phyloP scores from a whole-genome alignment of 306 rosid species.

The Sicyos edulis region DNA sequence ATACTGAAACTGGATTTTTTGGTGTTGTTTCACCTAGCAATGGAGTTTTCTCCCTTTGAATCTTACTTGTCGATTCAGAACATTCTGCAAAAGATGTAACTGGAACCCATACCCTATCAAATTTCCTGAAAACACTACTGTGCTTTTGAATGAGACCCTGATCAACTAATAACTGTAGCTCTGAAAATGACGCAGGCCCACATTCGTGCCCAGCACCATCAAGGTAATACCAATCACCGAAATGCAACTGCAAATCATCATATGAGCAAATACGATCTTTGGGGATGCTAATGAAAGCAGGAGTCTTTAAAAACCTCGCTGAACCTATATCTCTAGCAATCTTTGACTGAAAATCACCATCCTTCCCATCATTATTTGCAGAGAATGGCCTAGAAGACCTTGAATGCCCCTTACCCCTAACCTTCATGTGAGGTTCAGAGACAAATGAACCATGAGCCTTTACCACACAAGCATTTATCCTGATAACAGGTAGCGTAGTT shows the following conservation, averaged over 20 bases:
- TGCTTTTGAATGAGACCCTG: constrained; percentile 56
- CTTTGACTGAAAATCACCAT: constrained; percentile 55
- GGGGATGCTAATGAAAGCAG: constrained; percentile 38
- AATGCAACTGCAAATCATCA: constrained; percentile 66
- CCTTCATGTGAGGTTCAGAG: constrained; percentile 67
- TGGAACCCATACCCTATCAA: constrained; percentile 91
- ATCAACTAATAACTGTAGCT: constrained; percentile 77
- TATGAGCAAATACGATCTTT: constrained; percentile 63
- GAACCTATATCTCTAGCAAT: constrained; percentile 38
- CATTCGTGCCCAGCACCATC: constrained; percentile 96
- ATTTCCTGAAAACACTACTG: constrained; percentile 77
- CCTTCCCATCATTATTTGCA: constrained; percentile 65
- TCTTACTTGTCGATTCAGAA: constrained; percentile 33
- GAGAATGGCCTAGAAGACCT: constrained; percentile 58
- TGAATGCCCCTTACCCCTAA: constrained; percentile 59
- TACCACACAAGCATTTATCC: constrained; percentile 93
- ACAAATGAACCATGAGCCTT: constrained; percentile 78
- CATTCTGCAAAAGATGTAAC: constrained; percentile 59
- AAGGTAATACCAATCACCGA: constrained; percentile 93
- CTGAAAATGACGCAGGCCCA: constrained; percentile 79
- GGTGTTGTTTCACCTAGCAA: constrained; percentile 37
- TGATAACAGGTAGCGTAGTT: constrained; percentile 70
- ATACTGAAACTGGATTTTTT: constrained; percentile 30
- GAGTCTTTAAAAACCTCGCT: constrained; percentile 37
- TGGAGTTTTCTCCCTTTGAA: constrained; percentile 36